phyloP scores from a whole-genome alignment of 805 yeast genomes.

The Saccharomycopsis guyanensis region DNA sequence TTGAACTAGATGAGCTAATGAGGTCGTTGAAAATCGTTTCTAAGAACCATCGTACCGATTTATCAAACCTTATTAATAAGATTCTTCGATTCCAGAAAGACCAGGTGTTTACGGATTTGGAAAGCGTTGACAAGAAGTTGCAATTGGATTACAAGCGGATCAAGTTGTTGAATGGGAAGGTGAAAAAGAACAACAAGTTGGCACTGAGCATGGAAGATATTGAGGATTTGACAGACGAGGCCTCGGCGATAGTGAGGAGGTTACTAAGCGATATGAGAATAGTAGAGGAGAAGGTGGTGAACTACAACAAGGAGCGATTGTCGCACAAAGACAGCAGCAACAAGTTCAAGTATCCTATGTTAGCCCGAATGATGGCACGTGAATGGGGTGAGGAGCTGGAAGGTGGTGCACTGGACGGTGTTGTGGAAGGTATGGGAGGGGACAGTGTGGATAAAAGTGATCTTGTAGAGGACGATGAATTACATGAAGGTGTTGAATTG shows the following conservation, averaged over 20 bases:
- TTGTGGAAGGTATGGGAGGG: not conserved
- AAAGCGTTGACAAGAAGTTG: conserved; percentile 5
- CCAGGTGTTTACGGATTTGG: conserved; percentile 12
- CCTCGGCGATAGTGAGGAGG: conserved; percentile 3
- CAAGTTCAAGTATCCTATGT: conserved; percentile 17
- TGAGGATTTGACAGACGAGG: not conserved
- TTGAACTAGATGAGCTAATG: conserved; percentile 88
- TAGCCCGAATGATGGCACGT: conserved; percentile 10
- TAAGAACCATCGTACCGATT: conserved; percentile 27
- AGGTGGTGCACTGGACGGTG: not conserved
- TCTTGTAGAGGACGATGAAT: too few species aligned
- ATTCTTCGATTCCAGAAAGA: conserved; percentile 15
- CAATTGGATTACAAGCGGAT: conserved; percentile 7
- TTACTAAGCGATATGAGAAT: conserved; percentile 5
- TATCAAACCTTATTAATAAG: conserved; percentile 13
- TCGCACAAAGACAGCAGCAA: conserved; percentile 9
- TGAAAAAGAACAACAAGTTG: conserved; percentile 4
- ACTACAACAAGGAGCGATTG: conserved; percentile 9
- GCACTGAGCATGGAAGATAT: conserved; percentile 1
- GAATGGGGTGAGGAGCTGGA: conserved; percentile 3
- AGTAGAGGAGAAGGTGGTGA: conserved; percentile 9
- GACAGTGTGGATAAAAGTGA: too few species aligned
- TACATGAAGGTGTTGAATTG: too few species aligned
- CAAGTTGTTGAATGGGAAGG: conserved; percentile 7
- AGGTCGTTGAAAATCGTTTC: conserved; percentile 73